Evolutionary conservation across 371 early-diverging fungal species (phyloP).

Genomic region (Capniomyces stellatus): DNA sequence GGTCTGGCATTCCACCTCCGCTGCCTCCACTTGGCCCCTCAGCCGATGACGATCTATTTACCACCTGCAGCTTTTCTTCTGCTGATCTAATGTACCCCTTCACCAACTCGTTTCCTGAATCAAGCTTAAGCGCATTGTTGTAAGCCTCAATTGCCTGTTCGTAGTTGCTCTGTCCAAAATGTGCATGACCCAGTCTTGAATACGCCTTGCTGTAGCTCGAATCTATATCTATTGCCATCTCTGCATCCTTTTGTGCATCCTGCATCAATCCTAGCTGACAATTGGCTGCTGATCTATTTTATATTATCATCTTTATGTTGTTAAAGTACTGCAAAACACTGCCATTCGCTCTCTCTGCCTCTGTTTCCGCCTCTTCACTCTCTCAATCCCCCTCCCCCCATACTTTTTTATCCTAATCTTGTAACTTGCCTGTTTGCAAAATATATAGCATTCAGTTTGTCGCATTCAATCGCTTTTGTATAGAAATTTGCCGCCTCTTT

Average conservation of each 20-base stretch:
- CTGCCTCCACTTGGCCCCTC: conserved; percentile 22
- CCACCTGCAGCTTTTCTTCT: conserved; percentile 25
- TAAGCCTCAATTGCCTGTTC: conserved; percentile 77
- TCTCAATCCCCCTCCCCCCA: too few relatives aligned
- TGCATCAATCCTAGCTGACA: conserved; percentile 71
- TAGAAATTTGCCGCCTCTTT: conserved; percentile 72
- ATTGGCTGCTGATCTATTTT: conserved; percentile 79
- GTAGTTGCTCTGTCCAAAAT: conserved; percentile 67
- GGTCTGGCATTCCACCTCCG: conserved; percentile 43
- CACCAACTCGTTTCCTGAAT: conserved; percentile 62
- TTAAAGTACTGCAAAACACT: too few relatives aligned
- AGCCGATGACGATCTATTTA: not conserved
- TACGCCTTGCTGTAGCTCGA: conserved; percentile 82
- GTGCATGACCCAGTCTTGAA: conserved; percentile 73
- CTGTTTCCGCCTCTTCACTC: too few relatives aligned
- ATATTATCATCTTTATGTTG: too few relatives aligned
- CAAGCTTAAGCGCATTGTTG: conserved; percentile 73
- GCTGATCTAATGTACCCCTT: conserved; percentile 41
- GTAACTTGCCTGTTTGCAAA: conserved; percentile 50
- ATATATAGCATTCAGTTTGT: conserved; percentile 72
- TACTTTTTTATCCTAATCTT: too few relatives aligned
- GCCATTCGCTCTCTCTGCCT: too few relatives aligned
- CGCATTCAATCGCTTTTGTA: conserved; percentile 73
- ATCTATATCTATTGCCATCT: conserved; percentile 64
- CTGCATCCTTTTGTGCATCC: conserved; percentile 72